Base-by-base conservation (phyloP, 2,329 filamentous ascomycete genomes). In the Talaromyces sp. region DNA sequence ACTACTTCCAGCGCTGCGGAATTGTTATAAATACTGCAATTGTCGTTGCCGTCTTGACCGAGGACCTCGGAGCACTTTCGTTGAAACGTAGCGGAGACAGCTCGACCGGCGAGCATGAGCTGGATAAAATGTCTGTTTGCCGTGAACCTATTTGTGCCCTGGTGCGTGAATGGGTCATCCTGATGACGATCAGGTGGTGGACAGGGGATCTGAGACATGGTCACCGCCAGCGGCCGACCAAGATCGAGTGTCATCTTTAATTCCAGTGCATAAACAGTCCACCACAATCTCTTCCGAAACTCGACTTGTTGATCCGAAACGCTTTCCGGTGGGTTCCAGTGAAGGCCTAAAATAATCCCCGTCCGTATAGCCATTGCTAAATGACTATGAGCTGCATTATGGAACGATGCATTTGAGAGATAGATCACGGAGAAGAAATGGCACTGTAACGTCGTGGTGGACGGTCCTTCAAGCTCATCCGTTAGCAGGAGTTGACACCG, bases 381-480 rank as follows among this genome's bases (percentile, higher is more conserved):
- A 40, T 50, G 57, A 3, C 48, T 56, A n/a, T 63, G 62, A 3
- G 62, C 62, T 11, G 40, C 44, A 12, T 63, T 63, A 11, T 60
- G 61, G 42, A 42, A 57, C 16, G 57, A 63, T 6, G 62, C 48
- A 44, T 63, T 63, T 2, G 39, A 63, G 2, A 63, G 58, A 12
- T 63, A 63, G 3, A 63, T 60, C 1, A 60, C 58, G 14, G 62
- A 63, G 52, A 63, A 63, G 23, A 63, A 60, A 33, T 63, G 31
- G 16, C 57, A 60, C 11, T 63, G 62, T 31, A 63, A 18, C n/a
- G 62, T 63, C 7, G 40, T 46, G 16, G 42, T 57, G 3, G 57
- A 60, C 33, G 62, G 62, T 2, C 52, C 57, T 39, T 63, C 50
- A 5, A 63, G 31, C 40, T 63, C 62, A 21, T 60, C 62, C 4